A percentile compares a stretch with the other conserved stretches of the same genome.
phyloP scores from a whole-genome alignment of 768 basidiomycete genomes.

The Lanmaoa pseudosensibilis region DNA sequence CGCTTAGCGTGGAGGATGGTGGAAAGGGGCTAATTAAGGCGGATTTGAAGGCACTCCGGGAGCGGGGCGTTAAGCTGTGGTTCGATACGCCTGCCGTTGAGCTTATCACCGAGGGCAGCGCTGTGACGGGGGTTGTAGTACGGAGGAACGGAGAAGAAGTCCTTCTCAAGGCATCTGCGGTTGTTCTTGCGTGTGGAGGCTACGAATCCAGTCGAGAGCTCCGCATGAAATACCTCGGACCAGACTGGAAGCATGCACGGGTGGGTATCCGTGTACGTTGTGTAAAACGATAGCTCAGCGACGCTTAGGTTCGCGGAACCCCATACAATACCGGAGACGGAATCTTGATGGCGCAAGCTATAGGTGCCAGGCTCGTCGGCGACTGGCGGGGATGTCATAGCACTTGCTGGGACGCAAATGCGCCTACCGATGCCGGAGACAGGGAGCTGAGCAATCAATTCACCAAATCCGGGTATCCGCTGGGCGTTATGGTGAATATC shows the following conservation, averaged over 20 bases:
- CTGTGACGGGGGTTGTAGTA: constrained; percentile 48
- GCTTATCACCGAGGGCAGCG: constrained; percentile 35
- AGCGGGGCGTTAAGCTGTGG: constrained; percentile 55
- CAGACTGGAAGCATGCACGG: constrained; percentile 56
- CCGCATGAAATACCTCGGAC: constrained; percentile 56
- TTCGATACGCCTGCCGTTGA: constrained; percentile 50
- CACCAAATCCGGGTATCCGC: constrained; percentile 73
- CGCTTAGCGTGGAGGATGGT: constrained; percentile 58
- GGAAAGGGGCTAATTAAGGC: constrained; percentile 67
- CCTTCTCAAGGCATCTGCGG: constrained; percentile 41
- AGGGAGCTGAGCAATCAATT: constrained; percentile 65
- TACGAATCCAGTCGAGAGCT: constrained; percentile 59
- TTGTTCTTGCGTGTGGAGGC: constrained; percentile 66
- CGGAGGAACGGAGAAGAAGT: constrained; percentile 37
- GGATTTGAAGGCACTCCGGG: constrained; percentile 48
- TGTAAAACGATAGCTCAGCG: background rate
- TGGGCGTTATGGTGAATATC: constrained; percentile 68
- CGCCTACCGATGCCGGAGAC: constrained; percentile 49
- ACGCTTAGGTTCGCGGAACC: constrained; percentile 60
- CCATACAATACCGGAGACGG: constrained; percentile 73
- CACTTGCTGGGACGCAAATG: constrained; percentile 70
- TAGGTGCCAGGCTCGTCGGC: constrained; percentile 58
- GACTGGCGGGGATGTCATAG: constrained; percentile 73
- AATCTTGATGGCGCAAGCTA: constrained; percentile 47
- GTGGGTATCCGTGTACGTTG: constrained; percentile 31